Evolutionary conservation across 1,284 basidiomycete genomes (phyloP).

Genomic region (Neotropicomus parvogracilis): DNA sequence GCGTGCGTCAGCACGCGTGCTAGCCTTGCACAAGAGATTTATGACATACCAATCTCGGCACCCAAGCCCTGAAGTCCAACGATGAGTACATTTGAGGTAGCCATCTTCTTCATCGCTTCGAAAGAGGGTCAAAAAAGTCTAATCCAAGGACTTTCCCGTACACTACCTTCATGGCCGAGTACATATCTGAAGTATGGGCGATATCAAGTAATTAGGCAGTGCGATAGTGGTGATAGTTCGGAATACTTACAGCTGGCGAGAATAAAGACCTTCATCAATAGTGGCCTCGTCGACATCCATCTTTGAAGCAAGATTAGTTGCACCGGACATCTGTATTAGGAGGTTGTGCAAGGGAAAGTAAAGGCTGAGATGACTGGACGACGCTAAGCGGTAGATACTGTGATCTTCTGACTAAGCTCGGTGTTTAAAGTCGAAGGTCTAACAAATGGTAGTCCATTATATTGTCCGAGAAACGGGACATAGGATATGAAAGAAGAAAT

Average conservation of each 20-base stretch:
- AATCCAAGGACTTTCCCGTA: not conserved
- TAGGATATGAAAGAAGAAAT: too few relatives aligned
- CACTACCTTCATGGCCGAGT: constrained; percentile 87
- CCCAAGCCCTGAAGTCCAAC: constrained; percentile 93
- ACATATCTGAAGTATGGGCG: constrained; percentile 69
- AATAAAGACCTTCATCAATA: constrained; percentile 92
- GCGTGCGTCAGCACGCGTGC: constrained; percentile 11
- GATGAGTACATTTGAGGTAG: constrained; percentile 91
- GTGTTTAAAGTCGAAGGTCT: too few relatives aligned
- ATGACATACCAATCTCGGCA: constrained; percentile 83
- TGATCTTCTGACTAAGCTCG: constrained; percentile 31
- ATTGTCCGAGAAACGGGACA: too few relatives aligned
- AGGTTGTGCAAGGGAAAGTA: constrained; percentile 2
- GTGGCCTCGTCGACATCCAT: constrained; percentile 84
- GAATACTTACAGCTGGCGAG: constrained; percentile 83
- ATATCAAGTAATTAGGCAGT: constrained; percentile 20
- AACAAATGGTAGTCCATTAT: too few relatives aligned
- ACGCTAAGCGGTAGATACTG: not conserved
- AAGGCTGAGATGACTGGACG: constrained; percentile 2
- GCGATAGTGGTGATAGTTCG: constrained; percentile 16
- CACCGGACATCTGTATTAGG: constrained; percentile 45
- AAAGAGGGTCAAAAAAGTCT: constrained; percentile 5
- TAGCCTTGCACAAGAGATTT: constrained; percentile 6
- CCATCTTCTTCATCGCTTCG: constrained; percentile 99
- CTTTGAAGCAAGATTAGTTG: constrained; percentile 47